phyloP scores from a whole-genome alignment of 768 basidiomycete genomes.

The Mycena rosella region DNA sequence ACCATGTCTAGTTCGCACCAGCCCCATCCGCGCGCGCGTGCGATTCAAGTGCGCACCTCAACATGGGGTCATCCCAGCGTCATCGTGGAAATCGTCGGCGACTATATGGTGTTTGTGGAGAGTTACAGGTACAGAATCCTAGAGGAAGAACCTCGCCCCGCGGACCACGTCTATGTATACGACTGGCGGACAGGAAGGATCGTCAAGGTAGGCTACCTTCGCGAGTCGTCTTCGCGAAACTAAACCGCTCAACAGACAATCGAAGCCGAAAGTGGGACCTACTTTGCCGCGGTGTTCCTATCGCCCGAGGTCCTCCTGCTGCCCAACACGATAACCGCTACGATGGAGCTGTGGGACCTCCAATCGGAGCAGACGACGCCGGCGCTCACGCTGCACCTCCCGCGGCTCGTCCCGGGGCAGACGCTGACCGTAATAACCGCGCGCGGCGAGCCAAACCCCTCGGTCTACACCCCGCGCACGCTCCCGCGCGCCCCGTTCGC shows the following conservation, averaged over 20 bases:
- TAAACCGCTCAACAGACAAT: constrained; percentile 28
- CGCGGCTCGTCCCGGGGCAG: constrained; percentile 43
- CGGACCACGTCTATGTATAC: constrained; percentile 54
- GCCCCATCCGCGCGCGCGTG: constrained; percentile 51
- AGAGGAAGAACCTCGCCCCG: neutral
- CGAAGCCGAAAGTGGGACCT: constrained; percentile 31
- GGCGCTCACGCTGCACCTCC: constrained; percentile 48
- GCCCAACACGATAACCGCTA: constrained; percentile 38
- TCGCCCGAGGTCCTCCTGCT: constrained; percentile 42
- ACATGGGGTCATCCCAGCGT: constrained; percentile 46
- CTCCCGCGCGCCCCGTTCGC: constrained; percentile 40
- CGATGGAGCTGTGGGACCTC: constrained; percentile 43
- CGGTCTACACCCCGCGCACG: constrained; percentile 13
- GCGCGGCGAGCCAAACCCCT: constrained; percentile 58
- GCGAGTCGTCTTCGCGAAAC: neutral
- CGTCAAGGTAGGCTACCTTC: constrained; percentile 47
- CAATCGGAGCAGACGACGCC: constrained; percentile 50
- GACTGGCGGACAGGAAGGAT: constrained; percentile 57
- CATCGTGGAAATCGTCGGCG: constrained; percentile 61
- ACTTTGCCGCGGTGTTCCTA: constrained; percentile 42
- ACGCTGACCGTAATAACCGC: constrained; percentile 47
- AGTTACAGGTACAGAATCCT: constrained; percentile 29
- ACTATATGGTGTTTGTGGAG: constrained; percentile 56
- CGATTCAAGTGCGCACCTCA: constrained; percentile 47
- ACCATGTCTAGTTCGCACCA: constrained; percentile 51